Conservation (phyloP, 345 rosid species). For the Moringa oleifera region DNA sequence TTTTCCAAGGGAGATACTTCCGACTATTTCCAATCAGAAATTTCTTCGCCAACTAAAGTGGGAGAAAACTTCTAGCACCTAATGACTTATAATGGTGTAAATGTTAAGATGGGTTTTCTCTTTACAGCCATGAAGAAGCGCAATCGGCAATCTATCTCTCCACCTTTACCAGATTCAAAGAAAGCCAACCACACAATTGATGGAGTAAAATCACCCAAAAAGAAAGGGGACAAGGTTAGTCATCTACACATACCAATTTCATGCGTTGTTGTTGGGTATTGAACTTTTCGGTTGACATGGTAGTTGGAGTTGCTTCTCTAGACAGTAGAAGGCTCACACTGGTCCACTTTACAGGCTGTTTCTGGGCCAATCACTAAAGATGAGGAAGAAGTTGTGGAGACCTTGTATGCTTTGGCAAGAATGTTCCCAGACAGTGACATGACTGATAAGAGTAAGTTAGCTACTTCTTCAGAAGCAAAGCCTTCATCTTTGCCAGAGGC, state of each 20-base stretch:
- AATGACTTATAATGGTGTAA: constrained; percentile 4
- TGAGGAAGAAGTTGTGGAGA: constrained; percentile 94
- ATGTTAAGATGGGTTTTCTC: constrained; percentile 17
- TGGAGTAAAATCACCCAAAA: constrained; percentile 34
- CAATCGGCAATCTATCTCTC: constrained; percentile 46
- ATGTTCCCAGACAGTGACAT: constrained; percentile 42
- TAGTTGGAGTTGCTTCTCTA: constrained; percentile 17
- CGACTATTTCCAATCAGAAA: constrained; percentile 6
- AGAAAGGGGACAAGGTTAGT: constrained; percentile 47
- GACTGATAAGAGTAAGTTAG: constrained; percentile 22
- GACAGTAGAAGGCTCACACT: constrained; percentile 20
- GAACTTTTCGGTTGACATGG: constrained; percentile 1
- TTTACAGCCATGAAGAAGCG: constrained; percentile 84
- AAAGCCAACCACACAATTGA: constrained; percentile 33
- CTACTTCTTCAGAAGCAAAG: constrained; percentile 17
- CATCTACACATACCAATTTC: constrained; percentile 13
- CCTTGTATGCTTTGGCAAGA: constrained; percentile 74
- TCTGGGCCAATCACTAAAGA: constrained; percentile 74
- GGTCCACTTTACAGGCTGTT: constrained; percentile 19
- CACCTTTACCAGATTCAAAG: constrained; percentile 49
- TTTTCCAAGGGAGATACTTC: constrained; percentile 27
- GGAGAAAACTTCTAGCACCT: no score
- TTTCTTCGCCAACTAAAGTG: no score
- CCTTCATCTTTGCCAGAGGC: constrained; percentile 9
- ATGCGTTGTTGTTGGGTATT: constrained; percentile 8